Evolutionary conservation across 345 rosid genomes (phyloP).

Genomic region (Brassica carinata): DNA sequence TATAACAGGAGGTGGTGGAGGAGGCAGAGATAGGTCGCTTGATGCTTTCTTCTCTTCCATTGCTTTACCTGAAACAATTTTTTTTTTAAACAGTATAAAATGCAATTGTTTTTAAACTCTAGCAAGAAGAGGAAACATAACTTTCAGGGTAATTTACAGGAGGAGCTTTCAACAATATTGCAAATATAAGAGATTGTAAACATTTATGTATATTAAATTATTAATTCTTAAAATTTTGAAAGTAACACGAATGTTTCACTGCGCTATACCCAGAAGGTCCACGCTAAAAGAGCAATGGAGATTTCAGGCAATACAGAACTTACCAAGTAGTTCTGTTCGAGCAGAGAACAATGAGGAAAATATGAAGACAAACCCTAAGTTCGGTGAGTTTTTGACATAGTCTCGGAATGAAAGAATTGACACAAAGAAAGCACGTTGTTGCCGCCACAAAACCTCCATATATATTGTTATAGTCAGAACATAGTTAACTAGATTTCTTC

Average conservation of each 20-base stretch:
- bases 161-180: background rate
- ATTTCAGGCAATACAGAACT: background rate
- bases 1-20: constrained; percentile 38
- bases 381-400: constrained; percentile 25
- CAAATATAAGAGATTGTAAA: background rate
- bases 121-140: background rate
- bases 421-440: constrained; percentile 41
- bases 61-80: constrained; percentile 11
- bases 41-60: constrained; percentile 25
- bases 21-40: constrained; percentile 40
- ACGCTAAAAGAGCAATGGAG: background rate
- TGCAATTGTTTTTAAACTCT: background rate
- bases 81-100: background rate
- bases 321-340: background rate
- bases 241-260: background rate
- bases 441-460: constrained; percentile 16
- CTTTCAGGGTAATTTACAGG: background rate
- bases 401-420: constrained; percentile 8
- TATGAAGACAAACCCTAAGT: background rate
- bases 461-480: constrained; percentile 23
- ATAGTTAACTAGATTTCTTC: constrained; percentile 5
- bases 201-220: background rate
- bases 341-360: constrained; percentile 3
- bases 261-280: background rate
- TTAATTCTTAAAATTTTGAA: background rate